phyloP scores from a whole-genome alignment of 208 protist genomes.

The Acanthamoeba castellanii region DNA sequence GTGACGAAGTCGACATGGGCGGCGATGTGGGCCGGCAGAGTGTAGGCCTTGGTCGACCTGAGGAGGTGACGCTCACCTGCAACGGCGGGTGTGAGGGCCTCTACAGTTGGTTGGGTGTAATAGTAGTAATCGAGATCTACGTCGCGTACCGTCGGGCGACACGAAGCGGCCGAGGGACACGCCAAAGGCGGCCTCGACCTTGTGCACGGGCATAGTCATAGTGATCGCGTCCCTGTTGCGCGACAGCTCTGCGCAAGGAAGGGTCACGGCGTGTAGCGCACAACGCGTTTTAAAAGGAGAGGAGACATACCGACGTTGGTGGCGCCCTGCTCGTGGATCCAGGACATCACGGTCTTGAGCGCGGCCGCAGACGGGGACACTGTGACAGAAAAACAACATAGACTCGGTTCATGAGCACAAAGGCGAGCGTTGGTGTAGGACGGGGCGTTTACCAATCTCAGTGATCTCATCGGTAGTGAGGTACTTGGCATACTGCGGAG shows the following conservation, averaged over 20 bases:
- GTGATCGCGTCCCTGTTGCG: not conserved
- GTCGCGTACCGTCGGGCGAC: not conserved
- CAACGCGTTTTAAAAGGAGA: not conserved
- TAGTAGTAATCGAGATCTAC: not conserved
- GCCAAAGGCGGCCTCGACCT: conserved; percentile 33
- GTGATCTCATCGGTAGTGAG: conserved; percentile 1
- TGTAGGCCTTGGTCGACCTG: not conserved
- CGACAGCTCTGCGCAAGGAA: not conserved
- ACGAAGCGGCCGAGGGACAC: conserved; percentile 27
- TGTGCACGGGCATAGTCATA: not conserved
- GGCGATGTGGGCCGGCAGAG: not conserved
- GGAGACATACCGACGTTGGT: not conserved
- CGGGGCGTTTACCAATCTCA: not conserved
- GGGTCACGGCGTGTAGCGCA: not conserved
- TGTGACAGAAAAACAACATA: not conserved
- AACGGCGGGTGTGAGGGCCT: not conserved
- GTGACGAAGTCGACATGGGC: not conserved
- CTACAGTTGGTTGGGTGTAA: not conserved
- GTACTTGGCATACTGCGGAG: not conserved
- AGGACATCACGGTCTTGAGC: not conserved
- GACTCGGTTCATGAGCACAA: not conserved
- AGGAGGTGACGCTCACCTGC: not conserved
- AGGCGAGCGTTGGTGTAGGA: not conserved
- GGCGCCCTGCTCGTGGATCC: conserved; percentile 3
- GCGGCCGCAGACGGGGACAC: not conserved